Percentiles rank a stretch among this genome's conserved stretches.
These are phyloP conservation scores for Cadophora malorum DNA, from an alignment of 2,329 filamentous ascomycete genomes.

Conservation along the genomic window DNA sequence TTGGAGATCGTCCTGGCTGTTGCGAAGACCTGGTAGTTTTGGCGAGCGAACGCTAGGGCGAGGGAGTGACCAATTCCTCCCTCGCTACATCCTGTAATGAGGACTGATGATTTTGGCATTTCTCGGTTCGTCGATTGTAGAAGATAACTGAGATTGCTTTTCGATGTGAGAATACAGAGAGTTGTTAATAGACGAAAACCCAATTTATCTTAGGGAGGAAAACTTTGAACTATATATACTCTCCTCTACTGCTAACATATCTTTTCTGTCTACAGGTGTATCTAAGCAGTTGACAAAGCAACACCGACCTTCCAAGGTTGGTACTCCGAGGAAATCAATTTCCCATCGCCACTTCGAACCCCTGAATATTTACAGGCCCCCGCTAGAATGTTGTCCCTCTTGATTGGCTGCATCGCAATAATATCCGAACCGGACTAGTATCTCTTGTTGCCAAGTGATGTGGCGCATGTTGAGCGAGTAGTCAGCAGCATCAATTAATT, in stretches of 20 bases:
- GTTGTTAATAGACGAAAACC: too few species aligned
- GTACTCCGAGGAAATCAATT: background rate
- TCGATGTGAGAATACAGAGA: too few species aligned
- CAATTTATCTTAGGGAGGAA: too few species aligned
- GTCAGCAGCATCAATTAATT: slow-evolving; percentile 3
- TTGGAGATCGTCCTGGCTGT: background rate
- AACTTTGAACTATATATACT: too few species aligned
- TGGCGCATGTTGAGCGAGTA: background rate
- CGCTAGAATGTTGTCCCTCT: background rate
- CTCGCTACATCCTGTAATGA: background rate
- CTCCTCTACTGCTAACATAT: too few species aligned
- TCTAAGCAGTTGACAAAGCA: background rate
- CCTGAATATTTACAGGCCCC: background rate
- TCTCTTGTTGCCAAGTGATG: background rate
- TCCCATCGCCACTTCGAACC: background rate
- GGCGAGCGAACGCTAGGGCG: background rate
- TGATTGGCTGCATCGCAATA: slow-evolving; percentile 10
- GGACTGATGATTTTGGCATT: background rate
- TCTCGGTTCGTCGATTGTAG: too few species aligned
- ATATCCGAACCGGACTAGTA: background rate
- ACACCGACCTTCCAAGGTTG: background rate
- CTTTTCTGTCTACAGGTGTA: background rate
- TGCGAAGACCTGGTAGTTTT: background rate
- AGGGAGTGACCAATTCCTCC: background rate
- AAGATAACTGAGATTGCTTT: too few species aligned